phyloP scores from a whole-genome alignment of 768 basidiomycete genomes.

The Boletus rubescentipes region DNA sequence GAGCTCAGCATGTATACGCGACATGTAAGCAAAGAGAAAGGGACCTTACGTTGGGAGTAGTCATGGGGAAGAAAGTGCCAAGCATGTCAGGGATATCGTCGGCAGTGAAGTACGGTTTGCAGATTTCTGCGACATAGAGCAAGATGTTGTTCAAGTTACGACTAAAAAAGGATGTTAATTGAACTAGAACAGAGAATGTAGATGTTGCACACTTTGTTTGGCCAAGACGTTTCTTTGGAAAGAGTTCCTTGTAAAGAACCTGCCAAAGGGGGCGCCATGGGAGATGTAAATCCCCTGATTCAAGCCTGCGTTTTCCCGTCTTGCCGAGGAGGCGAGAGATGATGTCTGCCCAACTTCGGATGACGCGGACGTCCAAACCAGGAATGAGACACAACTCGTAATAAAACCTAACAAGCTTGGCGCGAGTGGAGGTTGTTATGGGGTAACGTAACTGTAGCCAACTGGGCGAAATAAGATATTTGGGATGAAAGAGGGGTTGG shows the following conservation, averaged over 20 bases:
- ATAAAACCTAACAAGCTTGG: constrained; percentile 69
- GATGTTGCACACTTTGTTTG: constrained; percentile 53
- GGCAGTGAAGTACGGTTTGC: constrained; percentile 67
- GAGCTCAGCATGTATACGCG: constrained; percentile 2
- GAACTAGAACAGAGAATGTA: not conserved
- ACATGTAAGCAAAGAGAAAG: not conserved
- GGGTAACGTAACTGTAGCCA: constrained; percentile 85
- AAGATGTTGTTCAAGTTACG: constrained; percentile 71
- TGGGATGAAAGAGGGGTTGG: not conserved
- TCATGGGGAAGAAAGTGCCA: constrained; percentile 62
- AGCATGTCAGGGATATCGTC: constrained; percentile 71
- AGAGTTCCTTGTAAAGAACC: constrained; percentile 68
- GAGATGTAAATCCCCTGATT: constrained; percentile 63
- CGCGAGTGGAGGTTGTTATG: constrained; percentile 63
- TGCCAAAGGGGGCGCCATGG: constrained; percentile 80
- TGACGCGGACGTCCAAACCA: constrained; percentile 68
- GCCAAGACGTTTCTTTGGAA: constrained; percentile 62
- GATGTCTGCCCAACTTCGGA: constrained; percentile 79
- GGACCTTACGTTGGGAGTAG: constrained; percentile 65
- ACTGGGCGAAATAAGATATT: constrained; percentile 38
- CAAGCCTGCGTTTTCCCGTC: constrained; percentile 67
- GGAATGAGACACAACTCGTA: constrained; percentile 78
- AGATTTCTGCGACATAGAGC: constrained; percentile 71
- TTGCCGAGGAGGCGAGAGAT: constrained; percentile 69
- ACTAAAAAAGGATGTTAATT: constrained; percentile 29